Evolutionary conservation across 2,329 filamentous ascomycete genomes (phyloP).

Genomic region (Colletotrichum nymphaeae): DNA sequence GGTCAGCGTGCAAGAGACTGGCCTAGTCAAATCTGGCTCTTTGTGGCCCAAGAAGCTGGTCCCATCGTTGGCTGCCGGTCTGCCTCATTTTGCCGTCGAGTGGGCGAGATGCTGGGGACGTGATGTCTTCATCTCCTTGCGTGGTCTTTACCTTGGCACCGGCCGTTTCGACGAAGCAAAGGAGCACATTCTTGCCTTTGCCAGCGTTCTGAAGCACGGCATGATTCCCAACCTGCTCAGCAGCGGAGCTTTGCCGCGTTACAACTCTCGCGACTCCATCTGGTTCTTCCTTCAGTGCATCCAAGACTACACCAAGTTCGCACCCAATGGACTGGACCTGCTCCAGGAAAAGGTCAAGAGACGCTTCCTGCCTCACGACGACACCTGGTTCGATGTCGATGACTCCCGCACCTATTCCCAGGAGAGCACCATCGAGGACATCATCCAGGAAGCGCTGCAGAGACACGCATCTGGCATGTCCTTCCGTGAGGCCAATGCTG

Average conservation of each 20-base stretch:
- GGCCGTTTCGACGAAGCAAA: constrained; percentile 89
- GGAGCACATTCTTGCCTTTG: constrained; percentile 95
- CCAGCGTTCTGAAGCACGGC: constrained; percentile 95
- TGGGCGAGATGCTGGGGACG: constrained; percentile 98
- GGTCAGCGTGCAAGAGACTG: constrained; percentile 92
- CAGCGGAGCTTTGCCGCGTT: constrained; percentile 86
- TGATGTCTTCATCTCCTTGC: constrained; percentile 95
- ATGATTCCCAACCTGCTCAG: constrained; percentile 97
- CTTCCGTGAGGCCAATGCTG: constrained; percentile 95
- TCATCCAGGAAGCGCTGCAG: constrained; percentile 94
- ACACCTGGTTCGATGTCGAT: constrained; percentile 88
- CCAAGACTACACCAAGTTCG: constrained; percentile 89
- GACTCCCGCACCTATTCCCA: constrained; percentile 88
- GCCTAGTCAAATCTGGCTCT: constrained; percentile 89
- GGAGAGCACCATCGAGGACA: constrained; percentile 84
- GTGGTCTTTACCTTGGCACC: constrained; percentile 91
- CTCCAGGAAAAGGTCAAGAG: constrained; percentile 82
- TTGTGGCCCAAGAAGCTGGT: constrained; percentile 88
- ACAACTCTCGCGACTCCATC: constrained; percentile 95
- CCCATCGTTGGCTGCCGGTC: constrained; percentile 87
- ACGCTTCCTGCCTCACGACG: constrained; percentile 93
- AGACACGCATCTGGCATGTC: constrained; percentile 90
- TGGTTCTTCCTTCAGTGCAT: constrained; percentile 99
- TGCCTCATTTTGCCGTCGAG: constrained; percentile 92
- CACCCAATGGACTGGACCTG: constrained; percentile 79